Percentiles rank a stretch among this genome's conserved stretches.
Conservation (phyloP, 2,329 filamentous ascomycete genomes). For the Epichloe sp. region DNA sequence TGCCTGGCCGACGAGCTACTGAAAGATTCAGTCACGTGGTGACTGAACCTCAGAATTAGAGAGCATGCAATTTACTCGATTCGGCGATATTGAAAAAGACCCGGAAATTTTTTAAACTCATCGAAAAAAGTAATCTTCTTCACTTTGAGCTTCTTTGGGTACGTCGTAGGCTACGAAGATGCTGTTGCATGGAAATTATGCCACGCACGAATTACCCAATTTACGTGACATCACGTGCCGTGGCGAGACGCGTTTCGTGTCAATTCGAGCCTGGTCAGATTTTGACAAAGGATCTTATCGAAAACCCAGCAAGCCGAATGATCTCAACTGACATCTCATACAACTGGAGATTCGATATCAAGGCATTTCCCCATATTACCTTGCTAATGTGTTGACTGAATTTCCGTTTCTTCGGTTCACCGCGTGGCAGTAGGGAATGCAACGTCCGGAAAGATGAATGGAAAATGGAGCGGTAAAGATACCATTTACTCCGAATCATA, state of each 20-base stretch:
- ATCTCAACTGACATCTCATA: background rate
- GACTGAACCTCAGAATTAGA: no score
- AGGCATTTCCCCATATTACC: background rate
- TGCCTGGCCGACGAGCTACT: conserved; percentile 20
- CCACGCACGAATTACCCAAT: conserved; percentile 9
- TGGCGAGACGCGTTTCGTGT: conserved; percentile 18
- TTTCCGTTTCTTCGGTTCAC: background rate
- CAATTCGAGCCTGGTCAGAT: background rate
- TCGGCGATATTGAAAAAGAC: background rate
- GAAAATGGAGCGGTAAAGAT: conserved; percentile 16
- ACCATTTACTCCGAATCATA: conserved; percentile 34
- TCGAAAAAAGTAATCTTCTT: no score
- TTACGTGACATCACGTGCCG: conserved; percentile 24
- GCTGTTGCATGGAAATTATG: background rate
- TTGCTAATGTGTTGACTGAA: background rate
- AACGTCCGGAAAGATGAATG: background rate
- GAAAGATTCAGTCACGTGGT: background rate
- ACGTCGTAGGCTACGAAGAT: background rate
- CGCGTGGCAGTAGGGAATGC: background rate
- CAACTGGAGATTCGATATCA: background rate
- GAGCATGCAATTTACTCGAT: background rate
- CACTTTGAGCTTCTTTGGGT: background rate
- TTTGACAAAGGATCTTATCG: background rate
- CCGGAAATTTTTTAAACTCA: no score
- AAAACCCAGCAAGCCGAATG: background rate